Evolutionary conservation across 2,329 filamentous ascomycete genomes (phyloP), one percentile per base, ranked within the genome.

Genomic region (Botryotinia globosa): DNA sequence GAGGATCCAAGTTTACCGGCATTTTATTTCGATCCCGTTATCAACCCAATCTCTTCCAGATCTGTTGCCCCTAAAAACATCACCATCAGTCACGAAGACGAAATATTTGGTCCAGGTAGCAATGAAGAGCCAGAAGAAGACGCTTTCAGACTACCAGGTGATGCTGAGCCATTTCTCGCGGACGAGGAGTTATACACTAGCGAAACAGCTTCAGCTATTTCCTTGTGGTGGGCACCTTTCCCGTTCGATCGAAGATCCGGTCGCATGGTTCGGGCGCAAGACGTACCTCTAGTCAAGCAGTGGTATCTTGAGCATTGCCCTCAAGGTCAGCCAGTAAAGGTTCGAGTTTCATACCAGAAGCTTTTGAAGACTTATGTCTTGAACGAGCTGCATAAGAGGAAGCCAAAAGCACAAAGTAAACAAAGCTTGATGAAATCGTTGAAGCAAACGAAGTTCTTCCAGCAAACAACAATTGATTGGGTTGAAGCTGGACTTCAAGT

Each of bases 381-480:
- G 76, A 99, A 99, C 78, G 95, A 98, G 83, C 86, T 99, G 64
- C 97, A 99, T 83, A 97, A 95, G 85, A 97, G 94, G 83, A 93
- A 92, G 77, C 94, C 95, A 10, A 98, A 99, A 85, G 93, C 96
- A 6, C 91, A 97, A 77, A 97, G 94, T 84, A 97, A 95, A 81
- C 96, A 99, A 80, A 94, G 97, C 79, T 84, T 99, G 73, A 88
- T 98, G 81, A 90, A 90, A 78, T 97, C 94, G 14, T 83, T 99
- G 77, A 98, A 98, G 83, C 91, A 94, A 77, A 99, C 96, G 65
- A 99, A 99, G 80, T 99, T 99, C 85, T 99, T 99, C 87, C 97
- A 99, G 83, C 96, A 98, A 83, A 99, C 96, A 4, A 97, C 94
- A 14, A 98, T 99, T 76, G 96, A 99, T 82, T 99, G 96, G 96